phyloP scores from a whole-genome alignment of 768 basidiomycete species.

The Hericium rajendrae region DNA sequence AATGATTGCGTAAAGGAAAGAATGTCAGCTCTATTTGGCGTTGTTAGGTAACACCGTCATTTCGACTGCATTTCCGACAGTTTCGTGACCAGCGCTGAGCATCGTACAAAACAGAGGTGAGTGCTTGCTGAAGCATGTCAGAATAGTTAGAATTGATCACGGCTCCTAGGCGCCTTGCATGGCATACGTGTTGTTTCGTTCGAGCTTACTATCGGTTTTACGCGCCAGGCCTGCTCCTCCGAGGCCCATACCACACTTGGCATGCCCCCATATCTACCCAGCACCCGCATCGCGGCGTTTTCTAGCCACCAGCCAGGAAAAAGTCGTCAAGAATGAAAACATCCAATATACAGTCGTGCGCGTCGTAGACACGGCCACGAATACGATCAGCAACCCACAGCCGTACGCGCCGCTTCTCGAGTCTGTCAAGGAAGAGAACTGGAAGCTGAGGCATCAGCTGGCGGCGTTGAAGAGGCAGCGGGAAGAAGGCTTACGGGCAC shows the following conservation, averaged over 20 bases:
- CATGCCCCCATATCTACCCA: not conserved
- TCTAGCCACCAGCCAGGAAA: not conserved
- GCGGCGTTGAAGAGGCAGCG: too few relatives aligned
- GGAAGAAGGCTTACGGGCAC: too few relatives aligned
- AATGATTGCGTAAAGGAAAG: too few relatives aligned
- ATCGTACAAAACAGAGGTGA: too few relatives aligned
- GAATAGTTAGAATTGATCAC: too few relatives aligned
- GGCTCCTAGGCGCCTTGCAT: not conserved
- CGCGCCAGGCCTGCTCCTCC: not conserved
- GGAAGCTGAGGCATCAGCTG: not conserved
- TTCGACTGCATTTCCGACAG: too few relatives aligned
- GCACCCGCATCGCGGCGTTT: too few relatives aligned
- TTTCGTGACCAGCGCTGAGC: too few relatives aligned
- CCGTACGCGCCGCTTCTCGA: constrained; percentile 7
- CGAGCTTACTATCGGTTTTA: not conserved
- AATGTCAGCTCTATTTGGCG: too few relatives aligned
- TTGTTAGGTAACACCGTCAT: too few relatives aligned
- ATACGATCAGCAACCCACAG: constrained; percentile 7
- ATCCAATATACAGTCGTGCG: constrained; percentile 12
- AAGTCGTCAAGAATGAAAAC: constrained; percentile 1
- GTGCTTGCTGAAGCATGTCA: too few relatives aligned
- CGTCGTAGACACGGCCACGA: constrained; percentile 12
- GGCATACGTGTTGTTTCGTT: not conserved
- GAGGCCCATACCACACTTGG: not conserved
- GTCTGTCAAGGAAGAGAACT: not conserved